phyloP scores from a whole-genome alignment of 345 rosid genomes.

The Populus simonii region DNA sequence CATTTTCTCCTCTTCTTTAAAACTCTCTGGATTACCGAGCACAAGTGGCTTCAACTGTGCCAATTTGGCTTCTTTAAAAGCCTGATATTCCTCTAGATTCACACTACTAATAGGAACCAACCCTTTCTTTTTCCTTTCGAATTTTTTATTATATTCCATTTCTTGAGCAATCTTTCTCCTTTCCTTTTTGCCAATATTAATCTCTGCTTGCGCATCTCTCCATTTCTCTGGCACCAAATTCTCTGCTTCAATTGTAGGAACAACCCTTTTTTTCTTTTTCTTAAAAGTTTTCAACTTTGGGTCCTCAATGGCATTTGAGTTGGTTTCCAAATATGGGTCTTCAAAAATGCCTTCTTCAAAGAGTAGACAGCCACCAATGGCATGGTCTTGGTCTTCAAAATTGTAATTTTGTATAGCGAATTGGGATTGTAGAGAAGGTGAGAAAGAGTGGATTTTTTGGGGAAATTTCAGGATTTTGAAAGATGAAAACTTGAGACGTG shows the following conservation, averaged over 20 bases:
- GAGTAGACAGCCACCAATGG: slow-evolving; percentile 84
- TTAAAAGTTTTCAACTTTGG: neutral
- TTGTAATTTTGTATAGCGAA: slow-evolving; percentile 22
- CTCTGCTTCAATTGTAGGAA: slow-evolving; percentile 40
- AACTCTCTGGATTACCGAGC: slow-evolving; percentile 53
- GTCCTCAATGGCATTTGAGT: neutral
- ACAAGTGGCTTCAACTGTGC: slow-evolving; percentile 56
- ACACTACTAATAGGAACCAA: slow-evolving; percentile 54
- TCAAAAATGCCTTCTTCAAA: slow-evolving; percentile 88
- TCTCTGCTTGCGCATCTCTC: slow-evolving; percentile 76
- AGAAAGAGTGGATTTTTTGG: slow-evolving; percentile 28
- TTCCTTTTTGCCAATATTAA: slow-evolving; percentile 77
- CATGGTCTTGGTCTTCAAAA: slow-evolving; percentile 42
- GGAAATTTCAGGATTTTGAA: slow-evolving; percentile 24
- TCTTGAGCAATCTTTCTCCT: slow-evolving; percentile 75
- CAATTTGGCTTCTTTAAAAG: slow-evolving; percentile 64
- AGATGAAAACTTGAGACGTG: slow-evolving; percentile 10
- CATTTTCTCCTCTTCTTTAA: slow-evolving; percentile 32
- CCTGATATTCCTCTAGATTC: slow-evolving; percentile 55
- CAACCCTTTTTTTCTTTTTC: slow-evolving; percentile 22
- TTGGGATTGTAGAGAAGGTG: slow-evolving; percentile 41
- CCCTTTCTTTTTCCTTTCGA: slow-evolving; percentile 68
- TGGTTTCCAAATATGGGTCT: slow-evolving; percentile 54
- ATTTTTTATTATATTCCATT: slow-evolving; percentile 66
- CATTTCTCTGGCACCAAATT: slow-evolving; percentile 85